Evolutionary conservation across 345 rosid species (phyloP).

Genomic region (Gossypium anomalum): DNA sequence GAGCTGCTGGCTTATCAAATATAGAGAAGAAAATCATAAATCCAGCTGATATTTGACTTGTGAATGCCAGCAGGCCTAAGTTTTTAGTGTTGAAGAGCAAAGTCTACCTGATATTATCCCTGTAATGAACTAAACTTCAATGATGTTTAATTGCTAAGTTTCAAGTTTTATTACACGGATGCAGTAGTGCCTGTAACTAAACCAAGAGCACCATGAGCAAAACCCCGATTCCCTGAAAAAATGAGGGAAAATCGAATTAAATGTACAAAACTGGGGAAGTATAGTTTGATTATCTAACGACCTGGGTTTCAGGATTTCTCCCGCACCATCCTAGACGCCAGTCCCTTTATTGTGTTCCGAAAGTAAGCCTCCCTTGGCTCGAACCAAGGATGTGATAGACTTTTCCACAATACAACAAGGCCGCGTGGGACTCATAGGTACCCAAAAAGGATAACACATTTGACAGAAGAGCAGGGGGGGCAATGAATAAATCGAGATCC

Average conservation of each 20-base stretch:
- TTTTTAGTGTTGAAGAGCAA: constrained; percentile 46
- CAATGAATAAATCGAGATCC: background rate
- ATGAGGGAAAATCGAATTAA: background rate
- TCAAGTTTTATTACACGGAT: constrained; percentile 46
- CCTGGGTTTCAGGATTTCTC: background rate
- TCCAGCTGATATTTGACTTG: constrained; percentile 68
- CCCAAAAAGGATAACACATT: too few relatives aligned
- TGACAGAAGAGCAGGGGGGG: too few relatives aligned
- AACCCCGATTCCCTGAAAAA: constrained; percentile 58
- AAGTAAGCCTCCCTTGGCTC: too few relatives aligned
- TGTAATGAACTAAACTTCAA: background rate
- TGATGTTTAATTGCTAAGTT: background rate
- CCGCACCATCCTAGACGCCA: background rate
- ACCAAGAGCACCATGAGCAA: constrained; percentile 54
- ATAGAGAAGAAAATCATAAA: constrained; percentile 73
- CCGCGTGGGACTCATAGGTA: background rate
- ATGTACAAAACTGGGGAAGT: background rate
- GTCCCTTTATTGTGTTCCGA: too few relatives aligned
- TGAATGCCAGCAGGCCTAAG: constrained; percentile 68
- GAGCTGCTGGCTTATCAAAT: constrained; percentile 38
- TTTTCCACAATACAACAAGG: background rate
- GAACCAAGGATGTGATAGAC: background rate
- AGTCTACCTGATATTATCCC: background rate
- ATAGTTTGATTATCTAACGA: background rate
- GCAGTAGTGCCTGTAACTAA: constrained; percentile 53